Evolutionary conservation across 116 monocot genomes (phyloP).

Genomic region (Papilionanthe hybrid): DNA sequence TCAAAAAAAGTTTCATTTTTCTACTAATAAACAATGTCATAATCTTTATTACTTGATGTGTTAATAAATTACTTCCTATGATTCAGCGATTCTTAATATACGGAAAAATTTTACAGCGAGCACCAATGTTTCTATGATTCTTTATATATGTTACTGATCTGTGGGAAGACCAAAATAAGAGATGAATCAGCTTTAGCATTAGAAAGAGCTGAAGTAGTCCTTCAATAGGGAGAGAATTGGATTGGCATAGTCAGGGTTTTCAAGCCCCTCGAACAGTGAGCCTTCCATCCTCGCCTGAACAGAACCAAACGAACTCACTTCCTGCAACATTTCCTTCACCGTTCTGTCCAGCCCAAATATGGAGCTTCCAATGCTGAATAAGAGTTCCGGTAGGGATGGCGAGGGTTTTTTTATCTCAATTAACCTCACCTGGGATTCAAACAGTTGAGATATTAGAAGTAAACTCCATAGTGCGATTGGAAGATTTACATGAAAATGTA

Average conservation of each 20-base stretch:
- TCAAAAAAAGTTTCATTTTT: too few relatives aligned
- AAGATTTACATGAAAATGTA: too few relatives aligned
- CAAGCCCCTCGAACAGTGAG: slow-evolving; percentile 62
- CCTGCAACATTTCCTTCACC: slow-evolving; percentile 57
- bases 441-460: background rate
- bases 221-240: slow-evolving; percentile 56
- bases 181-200: background rate
- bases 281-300: slow-evolving; percentile 92
- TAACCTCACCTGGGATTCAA: slow-evolving; percentile 53
- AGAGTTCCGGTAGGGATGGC: slow-evolving; percentile 39
- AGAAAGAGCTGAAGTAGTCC: slow-evolving; percentile 47
- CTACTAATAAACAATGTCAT: too few relatives aligned
- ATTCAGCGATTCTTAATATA: too few relatives aligned
- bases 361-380: slow-evolving; percentile 49
- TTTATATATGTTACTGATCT: background rate
- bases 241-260: slow-evolving; percentile 19
- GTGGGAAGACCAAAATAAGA: background rate
- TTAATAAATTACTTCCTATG: too few relatives aligned
- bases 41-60: too few relatives aligned
- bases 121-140: too few relatives aligned
- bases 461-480: background rate
- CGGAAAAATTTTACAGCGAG: too few relatives aligned
- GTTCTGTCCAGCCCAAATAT: slow-evolving; percentile 50
- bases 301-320: slow-evolving; percentile 33
- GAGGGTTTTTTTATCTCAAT: slow-evolving; percentile 66